Evolutionary conservation across 129 eudicot species (phyloP).

Genomic region (sunflower (Helianthus annuus)): HanXRQr2.0-SUNRISE NC_035441.2:56193459-56193958

Average conservation of each 20-base stretch:
- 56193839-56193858: slow-evolving; percentile 40
- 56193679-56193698: background rate
- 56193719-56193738: slow-evolving; percentile 27
- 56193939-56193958: slow-evolving; percentile 17
- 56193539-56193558: no score
- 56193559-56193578: no score
- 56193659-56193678: background rate
- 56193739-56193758: slow-evolving; percentile 19
- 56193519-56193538: no score
- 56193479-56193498: no score
- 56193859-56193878: slow-evolving; percentile 32
- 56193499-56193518: no score
- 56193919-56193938: background rate
- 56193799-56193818: slow-evolving; percentile 55
- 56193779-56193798: slow-evolving; percentile 61
- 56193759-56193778: slow-evolving; percentile 15
- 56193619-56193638: background rate
- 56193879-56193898: background rate
- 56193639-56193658: background rate
- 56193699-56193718: background rate
- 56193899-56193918: background rate
- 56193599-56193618: no score
- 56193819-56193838: slow-evolving; percentile 12
- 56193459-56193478: no score
- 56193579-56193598: no score